Conservation (phyloP, 352 stramenopile genomes). For the Thalassiosira livingstoniorum region DNA sequence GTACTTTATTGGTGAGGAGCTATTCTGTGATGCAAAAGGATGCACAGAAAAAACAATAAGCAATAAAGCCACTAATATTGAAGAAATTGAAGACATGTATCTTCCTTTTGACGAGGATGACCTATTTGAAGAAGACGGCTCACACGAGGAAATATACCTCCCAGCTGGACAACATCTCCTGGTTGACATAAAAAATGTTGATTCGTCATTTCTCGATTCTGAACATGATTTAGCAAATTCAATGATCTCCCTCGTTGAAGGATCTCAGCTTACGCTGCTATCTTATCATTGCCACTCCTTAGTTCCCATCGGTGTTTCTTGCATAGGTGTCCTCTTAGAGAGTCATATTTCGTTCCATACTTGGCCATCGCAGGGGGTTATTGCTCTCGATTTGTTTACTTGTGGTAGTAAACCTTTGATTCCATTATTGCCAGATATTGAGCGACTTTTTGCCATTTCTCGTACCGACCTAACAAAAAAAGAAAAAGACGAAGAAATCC, state of each 20-base stretch:
- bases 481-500: background rate
- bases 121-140: background rate
- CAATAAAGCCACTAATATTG: too few relatives aligned
- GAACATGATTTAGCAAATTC: constrained; percentile 53
- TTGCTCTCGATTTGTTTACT: constrained; percentile 78
- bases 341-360: constrained; percentile 70
- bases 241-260: constrained; percentile 62
- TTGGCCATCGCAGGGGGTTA: constrained; percentile 73
- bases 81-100: too few relatives aligned
- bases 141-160: background rate
- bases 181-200: constrained; percentile 71
- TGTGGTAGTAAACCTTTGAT: constrained; percentile 55
- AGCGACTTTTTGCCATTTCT: constrained; percentile 61
- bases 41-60: too few relatives aligned
- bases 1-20: background rate
- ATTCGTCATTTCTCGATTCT: constrained; percentile 70
- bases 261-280: constrained; percentile 61
- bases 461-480: background rate
- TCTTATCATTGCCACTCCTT: constrained; percentile 72
- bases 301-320: constrained; percentile 56
- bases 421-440: constrained; percentile 57
- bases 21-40: background rate
- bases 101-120: background rate
- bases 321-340: constrained; percentile 63
- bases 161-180: constrained; percentile 71